Evolutionary conservation across 1,284 basidiomycete genomes (phyloP).

Genomic region (Trichosporon sp.): DNA sequence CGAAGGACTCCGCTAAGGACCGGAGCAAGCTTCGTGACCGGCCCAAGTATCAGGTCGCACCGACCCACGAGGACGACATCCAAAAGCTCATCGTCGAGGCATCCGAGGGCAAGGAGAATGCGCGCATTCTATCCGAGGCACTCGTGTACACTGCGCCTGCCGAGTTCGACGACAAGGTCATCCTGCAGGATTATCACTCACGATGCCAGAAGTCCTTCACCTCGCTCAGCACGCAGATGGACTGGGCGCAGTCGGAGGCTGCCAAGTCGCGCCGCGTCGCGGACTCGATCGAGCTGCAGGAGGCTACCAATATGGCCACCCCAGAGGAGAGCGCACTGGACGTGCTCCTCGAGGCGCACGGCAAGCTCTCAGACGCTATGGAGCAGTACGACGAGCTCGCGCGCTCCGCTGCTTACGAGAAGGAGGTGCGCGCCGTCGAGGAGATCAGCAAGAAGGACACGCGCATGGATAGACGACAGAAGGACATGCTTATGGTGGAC

Average conservation of each 20-base stretch:
- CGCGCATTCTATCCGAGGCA: constrained; percentile 17
- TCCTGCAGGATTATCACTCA: not conserved
- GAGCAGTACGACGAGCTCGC: constrained; percentile 53
- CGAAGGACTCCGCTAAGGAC: not conserved
- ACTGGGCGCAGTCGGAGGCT: constrained; percentile 58
- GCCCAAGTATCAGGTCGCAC: not conserved
- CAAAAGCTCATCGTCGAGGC: constrained; percentile 18
- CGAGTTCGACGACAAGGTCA: constrained; percentile 8
- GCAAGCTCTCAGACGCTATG: constrained; percentile 44
- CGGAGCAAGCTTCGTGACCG: not conserved
- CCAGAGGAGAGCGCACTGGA: constrained; percentile 50
- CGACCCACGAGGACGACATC: constrained; percentile 14
- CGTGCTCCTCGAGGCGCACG: constrained; percentile 49
- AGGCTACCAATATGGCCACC: constrained; percentile 17
- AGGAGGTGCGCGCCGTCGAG: constrained; percentile 49
- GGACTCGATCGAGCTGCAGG: constrained; percentile 24
- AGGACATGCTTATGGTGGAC: constrained; percentile 31
- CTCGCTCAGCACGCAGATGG: constrained; percentile 56
- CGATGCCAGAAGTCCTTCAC: constrained; percentile 10
- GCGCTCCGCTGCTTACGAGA: constrained; percentile 42
- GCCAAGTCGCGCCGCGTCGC: constrained; percentile 44
- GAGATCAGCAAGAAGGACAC: constrained; percentile 56
- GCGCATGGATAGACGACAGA: constrained; percentile 43
- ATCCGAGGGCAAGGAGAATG: constrained; percentile 15
- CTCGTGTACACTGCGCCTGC: constrained; percentile 10